phyloP scores from a whole-genome alignment of 441 rosid genomes.

The Capsella rubella region DNA sequence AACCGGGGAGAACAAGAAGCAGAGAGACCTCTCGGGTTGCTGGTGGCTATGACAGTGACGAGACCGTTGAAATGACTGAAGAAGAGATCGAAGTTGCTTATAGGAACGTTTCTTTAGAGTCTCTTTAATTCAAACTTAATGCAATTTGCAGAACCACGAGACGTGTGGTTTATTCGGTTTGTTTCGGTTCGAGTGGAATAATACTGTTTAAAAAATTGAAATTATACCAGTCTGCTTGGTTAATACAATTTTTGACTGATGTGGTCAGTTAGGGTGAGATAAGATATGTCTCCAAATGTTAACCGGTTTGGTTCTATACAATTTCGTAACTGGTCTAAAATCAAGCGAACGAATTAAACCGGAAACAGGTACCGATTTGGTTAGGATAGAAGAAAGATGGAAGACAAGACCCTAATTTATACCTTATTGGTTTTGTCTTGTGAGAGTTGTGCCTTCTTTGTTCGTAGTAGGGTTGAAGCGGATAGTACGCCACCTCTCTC shows the following conservation, averaged over 20 bases:
- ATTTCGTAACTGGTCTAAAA: neutral
- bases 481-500: constrained; percentile 63
- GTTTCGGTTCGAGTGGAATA: constrained; percentile 15
- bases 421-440: constrained; percentile 15
- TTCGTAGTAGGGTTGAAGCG: constrained; percentile 83
- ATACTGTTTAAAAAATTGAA: neutral
- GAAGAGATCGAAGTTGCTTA: constrained; percentile 78
- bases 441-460: constrained; percentile 38
- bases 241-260: neutral
- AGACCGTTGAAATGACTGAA: constrained; percentile 93
- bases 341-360: constrained; percentile 14
- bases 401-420: constrained; percentile 43
- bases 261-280: constrained; percentile 17
- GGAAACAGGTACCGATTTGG: constrained; percentile 29
- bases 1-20: constrained; percentile 32
- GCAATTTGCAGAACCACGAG: constrained; percentile 2
- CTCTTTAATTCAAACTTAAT: constrained; percentile 39
- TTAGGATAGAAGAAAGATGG: constrained; percentile 31
- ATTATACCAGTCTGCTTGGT: neutral
- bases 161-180: constrained; percentile 10
- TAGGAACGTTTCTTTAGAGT: constrained; percentile 49
- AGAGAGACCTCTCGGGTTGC: constrained; percentile 37
- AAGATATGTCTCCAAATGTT: neutral
- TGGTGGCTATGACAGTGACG: constrained; percentile 75
- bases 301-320: constrained; percentile 14